phyloP scores from a whole-genome alignment of 108 stramenopile species.

The Nannochloropsis gaditana region DNA sequence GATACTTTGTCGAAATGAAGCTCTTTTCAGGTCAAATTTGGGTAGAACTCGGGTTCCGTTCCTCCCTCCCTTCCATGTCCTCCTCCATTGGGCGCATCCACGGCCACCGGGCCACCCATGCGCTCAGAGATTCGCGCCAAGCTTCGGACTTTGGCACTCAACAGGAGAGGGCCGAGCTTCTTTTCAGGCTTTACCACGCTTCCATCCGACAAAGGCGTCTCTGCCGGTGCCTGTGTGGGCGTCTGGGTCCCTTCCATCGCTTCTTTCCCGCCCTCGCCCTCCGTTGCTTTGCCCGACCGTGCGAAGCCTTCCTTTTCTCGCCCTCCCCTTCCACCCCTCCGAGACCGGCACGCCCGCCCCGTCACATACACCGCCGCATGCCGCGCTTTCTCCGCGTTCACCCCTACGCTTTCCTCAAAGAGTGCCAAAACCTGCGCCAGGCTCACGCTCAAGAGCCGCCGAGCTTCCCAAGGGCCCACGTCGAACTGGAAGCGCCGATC shows the following conservation, averaged over 20 bases:
- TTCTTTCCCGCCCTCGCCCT: neutral
- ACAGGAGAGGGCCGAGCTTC: neutral
- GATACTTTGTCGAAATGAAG: no score
- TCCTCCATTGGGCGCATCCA: neutral
- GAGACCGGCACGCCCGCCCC: neutral
- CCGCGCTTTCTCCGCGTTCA: neutral
- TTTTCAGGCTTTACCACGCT: neutral
- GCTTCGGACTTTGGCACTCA: neutral
- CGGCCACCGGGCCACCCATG: neutral
- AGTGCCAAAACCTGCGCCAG: conserved; percentile 24
- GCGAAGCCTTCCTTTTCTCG: neutral
- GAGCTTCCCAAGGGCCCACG: conserved; percentile 30
- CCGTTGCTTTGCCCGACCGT: neutral
- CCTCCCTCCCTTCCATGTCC: neutral
- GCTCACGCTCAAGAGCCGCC: conserved; percentile 15
- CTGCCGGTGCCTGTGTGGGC: neutral
- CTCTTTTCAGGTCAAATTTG: neutral
- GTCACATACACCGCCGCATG: neutral
- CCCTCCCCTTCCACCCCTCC: neutral
- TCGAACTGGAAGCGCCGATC: conserved; percentile 34
- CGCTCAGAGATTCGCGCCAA: neutral
- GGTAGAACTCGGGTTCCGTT: neutral
- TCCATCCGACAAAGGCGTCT: neutral
- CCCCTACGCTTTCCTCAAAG: conserved; percentile 25
- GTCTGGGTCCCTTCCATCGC: neutral